Evolutionary conservation across 345 rosid species (phyloP).

Genomic region (Passiflora organensis): DNA sequence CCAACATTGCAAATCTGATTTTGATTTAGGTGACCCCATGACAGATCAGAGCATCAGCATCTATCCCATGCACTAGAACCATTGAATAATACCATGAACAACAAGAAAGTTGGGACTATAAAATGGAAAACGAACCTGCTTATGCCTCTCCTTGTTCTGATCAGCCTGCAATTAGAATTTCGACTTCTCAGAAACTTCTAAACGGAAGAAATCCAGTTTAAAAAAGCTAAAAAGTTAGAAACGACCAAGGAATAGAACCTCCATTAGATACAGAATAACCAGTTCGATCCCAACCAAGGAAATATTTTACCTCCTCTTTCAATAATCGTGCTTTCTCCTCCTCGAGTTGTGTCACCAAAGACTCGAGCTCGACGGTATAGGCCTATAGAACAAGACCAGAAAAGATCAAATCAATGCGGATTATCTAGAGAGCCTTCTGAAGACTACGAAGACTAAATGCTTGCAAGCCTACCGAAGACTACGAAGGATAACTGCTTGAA

Average conservation of each 20-base stretch:
- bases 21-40: too few relatives aligned
- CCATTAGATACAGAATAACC: background rate
- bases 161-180: slow-evolving; percentile 35
- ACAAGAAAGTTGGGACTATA: too few relatives aligned
- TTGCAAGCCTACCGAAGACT: too few relatives aligned
- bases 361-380: slow-evolving; percentile 50
- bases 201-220: background rate
- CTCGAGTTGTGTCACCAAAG: slow-evolving; percentile 49
- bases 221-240: too few relatives aligned
- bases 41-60: too few relatives aligned
- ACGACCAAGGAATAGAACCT: too few relatives aligned
- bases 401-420: background rate
- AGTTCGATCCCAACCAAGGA: background rate
- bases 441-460: too few relatives aligned
- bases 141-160: slow-evolving; percentile 28
- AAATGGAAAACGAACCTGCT: slow-evolving; percentile 28
- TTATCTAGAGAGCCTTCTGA: background rate
- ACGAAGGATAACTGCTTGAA: too few relatives aligned
- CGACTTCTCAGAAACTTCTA: slow-evolving; percentile 1
- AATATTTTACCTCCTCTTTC: slow-evolving; percentile 43
- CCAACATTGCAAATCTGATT: too few relatives aligned
- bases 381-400: slow-evolving; percentile 34
- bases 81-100: too few relatives aligned
- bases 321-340: slow-evolving; percentile 47
- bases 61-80: too few relatives aligned